Conservation (phyloP, 2,329 filamentous ascomycete genomes). For the Trichoderma aggressivum region DNA sequence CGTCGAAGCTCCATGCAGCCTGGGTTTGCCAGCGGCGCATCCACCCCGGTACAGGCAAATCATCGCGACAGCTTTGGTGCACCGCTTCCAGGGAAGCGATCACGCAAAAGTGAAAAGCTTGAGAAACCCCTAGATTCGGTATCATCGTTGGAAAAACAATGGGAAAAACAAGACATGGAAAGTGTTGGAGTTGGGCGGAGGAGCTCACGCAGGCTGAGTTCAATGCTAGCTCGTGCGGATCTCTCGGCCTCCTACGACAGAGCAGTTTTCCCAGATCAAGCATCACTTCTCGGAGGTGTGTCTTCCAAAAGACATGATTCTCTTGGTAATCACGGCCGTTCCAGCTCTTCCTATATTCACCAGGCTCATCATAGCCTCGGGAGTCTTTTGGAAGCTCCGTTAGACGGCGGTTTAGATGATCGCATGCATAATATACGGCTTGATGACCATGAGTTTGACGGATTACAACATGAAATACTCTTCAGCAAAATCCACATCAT, state of each 20-base stretch:
- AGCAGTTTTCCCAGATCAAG: slow-evolving; percentile 70
- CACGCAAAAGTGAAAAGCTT: slow-evolving; percentile 49
- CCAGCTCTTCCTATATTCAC: slow-evolving; percentile 43
- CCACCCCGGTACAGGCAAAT: slow-evolving; percentile 69
- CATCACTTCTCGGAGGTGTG: slow-evolving; percentile 38
- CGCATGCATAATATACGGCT: slow-evolving; percentile 70
- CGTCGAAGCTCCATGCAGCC: slow-evolving; percentile 64
- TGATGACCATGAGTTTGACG: slow-evolving; percentile 68
- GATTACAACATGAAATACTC: slow-evolving; percentile 68
- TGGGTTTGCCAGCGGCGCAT: slow-evolving; percentile 67
- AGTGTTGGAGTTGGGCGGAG: slow-evolving; percentile 51
- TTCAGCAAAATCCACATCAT: slow-evolving; percentile 69
- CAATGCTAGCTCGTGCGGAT: slow-evolving; percentile 81
- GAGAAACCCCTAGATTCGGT: slow-evolving; percentile 61
- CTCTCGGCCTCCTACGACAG: slow-evolving; percentile 81
- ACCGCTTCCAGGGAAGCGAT: slow-evolving; percentile 51
- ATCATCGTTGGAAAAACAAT: slow-evolving; percentile 42
- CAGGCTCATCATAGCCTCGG: slow-evolving; percentile 51
- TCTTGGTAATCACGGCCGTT: slow-evolving; percentile 46
- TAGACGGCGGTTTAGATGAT: slow-evolving; percentile 68
- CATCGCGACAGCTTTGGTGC: slow-evolving; percentile 75
- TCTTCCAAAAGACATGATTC: slow-evolving; percentile 67
- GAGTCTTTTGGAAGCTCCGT: slow-evolving; percentile 64
- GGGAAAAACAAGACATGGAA: slow-evolving; percentile 65
- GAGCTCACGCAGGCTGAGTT: slow-evolving; percentile 79